A percentile compares a stretch with the other conserved stretches of the same genome.
Conservation (phyloP, 208 protist species). For the Acanthamoeba royreba region DNA sequence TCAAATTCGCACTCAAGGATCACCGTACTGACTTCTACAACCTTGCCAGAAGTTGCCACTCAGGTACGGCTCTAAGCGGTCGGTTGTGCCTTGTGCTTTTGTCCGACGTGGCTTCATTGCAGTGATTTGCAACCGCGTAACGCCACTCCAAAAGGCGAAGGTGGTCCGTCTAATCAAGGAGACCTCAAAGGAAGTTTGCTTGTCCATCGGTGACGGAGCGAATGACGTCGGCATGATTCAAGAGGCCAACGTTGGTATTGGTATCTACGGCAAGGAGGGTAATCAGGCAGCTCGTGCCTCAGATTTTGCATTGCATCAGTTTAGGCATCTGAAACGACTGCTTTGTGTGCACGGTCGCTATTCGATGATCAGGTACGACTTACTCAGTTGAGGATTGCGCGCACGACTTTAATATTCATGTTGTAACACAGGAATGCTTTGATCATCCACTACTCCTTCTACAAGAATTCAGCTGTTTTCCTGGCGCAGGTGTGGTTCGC, state of each 20-base stretch:
- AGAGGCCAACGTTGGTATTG: constrained; percentile 78
- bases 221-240: constrained; percentile 96
- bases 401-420: too few relatives aligned
- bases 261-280: constrained; percentile 92
- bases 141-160: constrained; percentile 83
- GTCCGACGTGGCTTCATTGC: too few relatives aligned
- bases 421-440: constrained; percentile 89
- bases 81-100: too few relatives aligned
- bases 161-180: constrained; percentile 84
- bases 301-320: constrained; percentile 91
- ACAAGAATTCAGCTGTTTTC: constrained; percentile 93
- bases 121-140: constrained; percentile 91
- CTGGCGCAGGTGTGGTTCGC: constrained; percentile 88
- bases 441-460: constrained; percentile 94
- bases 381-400: constrained; percentile 83
- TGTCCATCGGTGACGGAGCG: constrained; percentile 93
- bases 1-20: constrained; percentile 67
- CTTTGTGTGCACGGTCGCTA: background rate
- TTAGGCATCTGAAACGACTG: constrained; percentile 64
- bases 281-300: constrained; percentile 90
- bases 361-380: background rate
- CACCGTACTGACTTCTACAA: constrained; percentile 54
- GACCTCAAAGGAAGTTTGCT: constrained; percentile 25
- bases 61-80: constrained; percentile 63
- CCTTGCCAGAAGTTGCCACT: constrained; percentile 60